Evolutionary conservation across 768 basidiomycete species (phyloP), one percentile per base, ranked within the genome.

Genomic region (Mycena amicta): DNA sequence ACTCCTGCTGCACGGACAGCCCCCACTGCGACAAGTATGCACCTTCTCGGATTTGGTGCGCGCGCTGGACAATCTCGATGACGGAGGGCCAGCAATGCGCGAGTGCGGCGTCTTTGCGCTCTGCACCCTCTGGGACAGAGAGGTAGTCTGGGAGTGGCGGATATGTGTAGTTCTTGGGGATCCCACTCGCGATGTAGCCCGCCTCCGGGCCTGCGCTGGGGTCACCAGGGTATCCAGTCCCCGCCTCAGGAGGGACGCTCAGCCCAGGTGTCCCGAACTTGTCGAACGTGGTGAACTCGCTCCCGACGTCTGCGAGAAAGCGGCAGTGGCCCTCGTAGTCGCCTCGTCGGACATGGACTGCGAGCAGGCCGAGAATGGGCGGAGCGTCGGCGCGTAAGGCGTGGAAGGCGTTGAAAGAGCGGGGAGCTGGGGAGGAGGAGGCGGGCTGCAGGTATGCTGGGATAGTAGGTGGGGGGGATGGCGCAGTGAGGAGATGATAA

Each of bases 301-400:
- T 59, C 27, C 64, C 66, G 60, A 65, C 66, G 29, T 62, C 62
- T 3, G 73, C 73, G 33, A 84, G 72, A 51, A 64, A 59, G 11
- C 56, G 51, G 67, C 83, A 84, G 68, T 83, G 82, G 0, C 59
- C 53, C 23, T 68, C 29, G 58, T 73, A 83, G 68, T 83, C 82
- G 4, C 82, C 82, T 27, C 81, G 73, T 5, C 82, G 80, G 41
- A 84, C 70, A 62, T 84, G 83, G 12, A 83, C 64, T 16, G 71
- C 80, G 18, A 84, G 70, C 0, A 82, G 67, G 22, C 80, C 77
- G 6, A 70, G 54, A 27, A 80, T 68, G 5, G 67, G 63, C 25
- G 43, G 43, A 12, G 20, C 41, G 33, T 53, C 43, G 1, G 57
- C 3, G n/a, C 6, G 57, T 16, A 33, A 31, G 3, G 61, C 49